Conservation (phyloP, 2,329 filamentous ascomycete species). For the Scedosporium dehoogii region DNA sequence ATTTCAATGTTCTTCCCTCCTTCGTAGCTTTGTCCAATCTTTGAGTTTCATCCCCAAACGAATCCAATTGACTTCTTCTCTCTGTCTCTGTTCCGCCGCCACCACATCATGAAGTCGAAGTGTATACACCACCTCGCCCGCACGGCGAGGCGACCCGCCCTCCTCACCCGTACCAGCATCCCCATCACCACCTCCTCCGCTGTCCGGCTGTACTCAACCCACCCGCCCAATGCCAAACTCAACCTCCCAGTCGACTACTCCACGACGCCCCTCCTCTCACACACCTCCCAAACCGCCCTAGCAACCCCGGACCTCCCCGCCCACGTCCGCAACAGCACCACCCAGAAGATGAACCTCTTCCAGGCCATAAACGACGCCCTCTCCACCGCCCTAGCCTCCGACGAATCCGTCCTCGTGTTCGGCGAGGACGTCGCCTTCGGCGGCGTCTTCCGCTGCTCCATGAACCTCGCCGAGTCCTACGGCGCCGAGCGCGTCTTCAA, state of each 20-base stretch:
- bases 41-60: not conserved
- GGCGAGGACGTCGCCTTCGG: conserved; percentile 97
- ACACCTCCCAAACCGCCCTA: conserved; percentile 64
- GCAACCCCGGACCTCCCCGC: conserved; percentile 60
- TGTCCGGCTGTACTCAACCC: conserved; percentile 37
- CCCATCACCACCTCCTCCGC: conserved; percentile 10
- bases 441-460: conserved; percentile 89
- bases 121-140: conserved; percentile 2
- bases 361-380: conserved; percentile 89
- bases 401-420: conserved; percentile 83
- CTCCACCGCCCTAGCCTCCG: conserved; percentile 67
- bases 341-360: conserved; percentile 86
- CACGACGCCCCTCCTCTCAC: conserved; percentile 69
- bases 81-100: no score
- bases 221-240: conserved; percentile 53
- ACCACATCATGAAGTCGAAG: not conserved
- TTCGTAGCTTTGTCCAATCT: not conserved
- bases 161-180: not conserved
- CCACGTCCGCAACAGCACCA: conserved; percentile 55
- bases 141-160: not conserved
- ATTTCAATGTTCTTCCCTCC: not conserved
- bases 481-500: conserved; percentile 90
- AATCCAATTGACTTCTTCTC: not conserved
- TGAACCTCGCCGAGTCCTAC: conserved; percentile 81
- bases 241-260: conserved; percentile 86